These are phyloP conservation scores for Collybia nuda DNA, from an alignment of 768 basidiomycete genomes.

Conservation along the genomic window DNA sequence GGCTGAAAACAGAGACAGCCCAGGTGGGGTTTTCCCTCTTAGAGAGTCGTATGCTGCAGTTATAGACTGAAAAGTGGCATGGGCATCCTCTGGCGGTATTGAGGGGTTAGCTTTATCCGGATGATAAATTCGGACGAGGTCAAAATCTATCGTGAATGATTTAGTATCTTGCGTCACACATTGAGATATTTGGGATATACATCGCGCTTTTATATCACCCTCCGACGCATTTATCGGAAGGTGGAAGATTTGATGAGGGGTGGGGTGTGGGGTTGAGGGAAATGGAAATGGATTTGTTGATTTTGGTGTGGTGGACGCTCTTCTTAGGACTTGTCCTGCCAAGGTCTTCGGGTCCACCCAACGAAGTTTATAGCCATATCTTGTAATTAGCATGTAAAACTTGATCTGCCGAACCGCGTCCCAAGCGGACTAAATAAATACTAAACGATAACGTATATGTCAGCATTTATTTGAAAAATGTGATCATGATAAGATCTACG, in stretches of 20 bases:
- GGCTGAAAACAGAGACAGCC: constrained; percentile 7
- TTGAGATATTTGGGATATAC: constrained; percentile 31
- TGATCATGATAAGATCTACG: too few species aligned
- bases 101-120: constrained; percentile 57
- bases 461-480: too few species aligned
- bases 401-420: too few species aligned
- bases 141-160: constrained; percentile 53
- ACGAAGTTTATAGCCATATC: too few species aligned
- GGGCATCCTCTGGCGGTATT: constrained; percentile 47
- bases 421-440: too few species aligned
- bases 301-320: not conserved
- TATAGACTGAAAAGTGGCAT: constrained; percentile 70
- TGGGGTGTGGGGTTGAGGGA: constrained; percentile 48
- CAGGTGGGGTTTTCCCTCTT: constrained; percentile 40
- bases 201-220: constrained; percentile 56
- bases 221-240: constrained; percentile 51
- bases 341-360: too few species aligned
- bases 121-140: constrained; percentile 78
- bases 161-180: not conserved
- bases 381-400: too few species aligned
- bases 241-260: constrained; percentile 65
- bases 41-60: constrained; percentile 67
- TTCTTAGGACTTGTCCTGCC: not conserved
- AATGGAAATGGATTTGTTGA: constrained; percentile 42
- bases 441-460: too few species aligned